Evolutionary conservation across 1,284 basidiomycete species (phyloP).

Genomic region (Mycosarcoma maydis): DNA sequence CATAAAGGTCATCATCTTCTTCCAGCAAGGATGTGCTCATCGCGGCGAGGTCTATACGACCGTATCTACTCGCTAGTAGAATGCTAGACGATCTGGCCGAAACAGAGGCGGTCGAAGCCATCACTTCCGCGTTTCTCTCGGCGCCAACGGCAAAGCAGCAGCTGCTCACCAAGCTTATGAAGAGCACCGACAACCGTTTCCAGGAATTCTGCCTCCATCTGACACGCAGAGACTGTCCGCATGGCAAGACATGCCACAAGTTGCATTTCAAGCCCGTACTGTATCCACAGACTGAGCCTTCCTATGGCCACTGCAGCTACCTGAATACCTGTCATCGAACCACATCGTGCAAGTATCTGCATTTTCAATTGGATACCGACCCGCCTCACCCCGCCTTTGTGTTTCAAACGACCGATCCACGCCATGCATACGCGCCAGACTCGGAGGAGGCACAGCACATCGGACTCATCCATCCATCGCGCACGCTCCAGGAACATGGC

Average conservation of each 20-base stretch:
- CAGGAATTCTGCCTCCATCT: conserved; percentile 57
- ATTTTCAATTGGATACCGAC: conserved; percentile 54
- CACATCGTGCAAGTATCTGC: conserved; percentile 59
- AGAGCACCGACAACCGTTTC: conserved; percentile 53
- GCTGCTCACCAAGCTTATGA: conserved; percentile 49
- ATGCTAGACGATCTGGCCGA: not conserved
- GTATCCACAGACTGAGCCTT: conserved; percentile 59
- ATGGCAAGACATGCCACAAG: conserved; percentile 12
- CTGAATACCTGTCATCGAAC: conserved; percentile 61
- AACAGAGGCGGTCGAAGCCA: conserved; percentile 23
- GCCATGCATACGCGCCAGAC: conserved; percentile 19
- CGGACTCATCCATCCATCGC: conserved; percentile 26
- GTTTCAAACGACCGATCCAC: conserved; percentile 36
- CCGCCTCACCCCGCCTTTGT: conserved; percentile 34
- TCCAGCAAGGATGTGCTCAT: not conserved
- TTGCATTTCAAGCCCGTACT: conserved; percentile 59
- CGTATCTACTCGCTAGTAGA: not conserved
- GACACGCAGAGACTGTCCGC: conserved; percentile 54
- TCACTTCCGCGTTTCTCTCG: conserved; percentile 49
- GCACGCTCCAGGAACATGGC: conserved; percentile 28
- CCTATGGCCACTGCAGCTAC: conserved; percentile 64
- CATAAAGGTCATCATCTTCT: not conserved
- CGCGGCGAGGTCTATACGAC: not conserved
- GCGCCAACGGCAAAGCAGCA: conserved; percentile 59
- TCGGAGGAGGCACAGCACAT: conserved; percentile 31